These are phyloP conservation scores for Tremella yokohamensis DNA, from an alignment of 768 basidiomycete genomes.

Conservation along the genomic window DNA sequence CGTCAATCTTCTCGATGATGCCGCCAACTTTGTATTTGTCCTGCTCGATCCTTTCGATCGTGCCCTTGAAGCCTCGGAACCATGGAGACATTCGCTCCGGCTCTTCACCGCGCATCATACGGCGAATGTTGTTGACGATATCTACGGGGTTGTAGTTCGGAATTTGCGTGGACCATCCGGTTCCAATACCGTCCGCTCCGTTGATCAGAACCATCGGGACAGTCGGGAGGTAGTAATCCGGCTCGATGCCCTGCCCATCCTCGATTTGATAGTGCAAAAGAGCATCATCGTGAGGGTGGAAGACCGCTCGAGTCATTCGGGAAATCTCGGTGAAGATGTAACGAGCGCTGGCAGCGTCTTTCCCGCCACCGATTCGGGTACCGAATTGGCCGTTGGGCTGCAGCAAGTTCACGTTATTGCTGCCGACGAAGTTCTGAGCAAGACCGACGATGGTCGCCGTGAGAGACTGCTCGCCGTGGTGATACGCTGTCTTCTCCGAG, in stretches of 20 bases:
- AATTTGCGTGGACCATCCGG: constrained; percentile 91
- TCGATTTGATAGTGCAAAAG: constrained; percentile 80
- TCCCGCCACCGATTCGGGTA: constrained; percentile 78
- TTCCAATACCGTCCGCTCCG: constrained; percentile 96
- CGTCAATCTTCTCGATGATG: constrained; percentile 68
- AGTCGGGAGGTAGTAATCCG: constrained; percentile 88
- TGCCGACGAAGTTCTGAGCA: constrained; percentile 90
- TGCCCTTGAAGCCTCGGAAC: constrained; percentile 90
- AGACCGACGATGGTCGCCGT: constrained; percentile 85
- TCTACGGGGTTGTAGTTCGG: constrained; percentile 91
- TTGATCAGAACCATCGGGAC: constrained; percentile 86
- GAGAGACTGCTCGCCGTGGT: constrained; percentile 89
- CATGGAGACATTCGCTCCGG: constrained; percentile 84
- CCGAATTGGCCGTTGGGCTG: constrained; percentile 90
- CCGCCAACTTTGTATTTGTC: constrained; percentile 79
- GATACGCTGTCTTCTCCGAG: constrained; percentile 87
- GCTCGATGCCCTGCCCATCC: constrained; percentile 80
- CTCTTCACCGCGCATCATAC: constrained; percentile 81
- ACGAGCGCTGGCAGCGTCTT: constrained; percentile 93
- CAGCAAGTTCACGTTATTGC: constrained; percentile 89
- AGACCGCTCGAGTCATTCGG: constrained; percentile 69
- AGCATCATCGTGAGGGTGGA: constrained; percentile 78
- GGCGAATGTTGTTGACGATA: constrained; percentile 79
- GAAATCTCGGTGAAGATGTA: constrained; percentile 87
- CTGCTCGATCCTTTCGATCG: constrained; percentile 65